Evolutionary conservation across 768 basidiomycete genomes (phyloP).

Genomic region (Psilocybe cubensis): DNA sequence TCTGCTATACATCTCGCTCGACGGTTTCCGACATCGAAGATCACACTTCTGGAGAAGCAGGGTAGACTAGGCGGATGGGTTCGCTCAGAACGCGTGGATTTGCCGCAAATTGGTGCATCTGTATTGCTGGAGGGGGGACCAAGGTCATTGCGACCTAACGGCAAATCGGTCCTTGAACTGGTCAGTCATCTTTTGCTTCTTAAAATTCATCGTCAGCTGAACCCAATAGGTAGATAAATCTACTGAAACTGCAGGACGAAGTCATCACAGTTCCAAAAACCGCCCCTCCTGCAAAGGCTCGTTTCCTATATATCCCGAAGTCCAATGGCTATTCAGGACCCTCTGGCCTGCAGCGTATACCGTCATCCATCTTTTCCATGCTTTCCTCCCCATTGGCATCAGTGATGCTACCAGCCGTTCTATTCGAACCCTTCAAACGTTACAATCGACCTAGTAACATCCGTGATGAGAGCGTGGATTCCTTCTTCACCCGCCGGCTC

Average conservation of each 20-base stretch:
- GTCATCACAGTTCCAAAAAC: slow-evolving; percentile 69
- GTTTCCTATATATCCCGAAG: slow-evolving; percentile 66
- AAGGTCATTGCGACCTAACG: slow-evolving; percentile 80
- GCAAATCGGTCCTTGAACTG: slow-evolving; percentile 75
- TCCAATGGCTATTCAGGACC: slow-evolving; percentile 25
- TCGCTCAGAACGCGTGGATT: slow-evolving; percentile 53
- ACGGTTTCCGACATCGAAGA: slow-evolving; percentile 56
- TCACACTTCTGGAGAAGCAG: slow-evolving; percentile 74
- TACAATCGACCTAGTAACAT: slow-evolving; percentile 41
- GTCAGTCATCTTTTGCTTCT: slow-evolving; percentile 44
- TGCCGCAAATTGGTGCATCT: slow-evolving; percentile 30
- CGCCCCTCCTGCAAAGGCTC: slow-evolving; percentile 75
- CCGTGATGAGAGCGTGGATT: slow-evolving; percentile 81
- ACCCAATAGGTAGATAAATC: slow-evolving; percentile 64
- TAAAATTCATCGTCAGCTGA: neutral
- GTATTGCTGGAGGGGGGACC: slow-evolving; percentile 87
- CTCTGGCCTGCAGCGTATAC: slow-evolving; percentile 56
- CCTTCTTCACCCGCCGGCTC: slow-evolving; percentile 76
- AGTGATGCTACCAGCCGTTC: slow-evolving; percentile 54
- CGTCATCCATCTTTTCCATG: slow-evolving; percentile 41
- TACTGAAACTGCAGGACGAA: slow-evolving; percentile 61
- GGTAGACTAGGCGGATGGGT: slow-evolving; percentile 87
- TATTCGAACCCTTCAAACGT: slow-evolving; percentile 60
- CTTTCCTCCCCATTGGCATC: slow-evolving; percentile 42
- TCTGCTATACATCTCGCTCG: slow-evolving; percentile 79